Base-by-base conservation (phyloP, 2,329 filamentous ascomycete species). In the Magnaporthiopsis poae region DNA sequence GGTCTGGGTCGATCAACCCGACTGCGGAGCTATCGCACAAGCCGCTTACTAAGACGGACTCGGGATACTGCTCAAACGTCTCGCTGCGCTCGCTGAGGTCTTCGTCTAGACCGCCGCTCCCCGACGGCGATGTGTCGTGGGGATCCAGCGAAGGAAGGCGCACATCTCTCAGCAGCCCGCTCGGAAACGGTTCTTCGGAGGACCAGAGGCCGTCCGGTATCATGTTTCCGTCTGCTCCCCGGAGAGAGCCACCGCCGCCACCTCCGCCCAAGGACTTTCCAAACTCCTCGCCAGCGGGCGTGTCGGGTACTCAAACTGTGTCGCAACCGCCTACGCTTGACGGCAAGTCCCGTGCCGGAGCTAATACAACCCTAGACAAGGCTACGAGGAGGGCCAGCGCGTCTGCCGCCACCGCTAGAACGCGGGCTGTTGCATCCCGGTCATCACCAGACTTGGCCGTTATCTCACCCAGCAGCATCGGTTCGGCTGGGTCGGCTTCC, bases 61-160 rank as follows among this genome's bases (percentile, higher is more conserved):
- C 84, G 33, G 85, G 85, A 21, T 88, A 88, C 70, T 84, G 84
- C 70, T 88, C 85, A 9, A 86, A 82, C 70, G 76, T 84, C 5
- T 88, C 86, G 15, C 73, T 86, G 25, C 80, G 82, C 59, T 87
- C 85, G 0, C 78, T 83, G n/a, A 77, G 73, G 65, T 66, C 68
- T 3, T 68, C 68, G 3, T 71, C 74, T 11, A 78, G 75, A 67
- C 67, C 72, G 13, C 70, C 71, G 3, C 67, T 71, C 29, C 63
- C 68, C 1, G 74, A 76, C 25, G 25, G 61, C 13, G 62, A 63
- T 12, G 13, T 25, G 12, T 63, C 62, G 21, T 63, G 62, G 62
- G 15, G 39, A 46, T 46, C 39, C 15, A 18, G 15, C 5, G 39
- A 46, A 18, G 39, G 39, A 7, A 46, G 15, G 39, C 39, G 39